Evolutionary conservation across 768 basidiomycete genomes (phyloP).

Genomic region (Russula compacta): DNA sequence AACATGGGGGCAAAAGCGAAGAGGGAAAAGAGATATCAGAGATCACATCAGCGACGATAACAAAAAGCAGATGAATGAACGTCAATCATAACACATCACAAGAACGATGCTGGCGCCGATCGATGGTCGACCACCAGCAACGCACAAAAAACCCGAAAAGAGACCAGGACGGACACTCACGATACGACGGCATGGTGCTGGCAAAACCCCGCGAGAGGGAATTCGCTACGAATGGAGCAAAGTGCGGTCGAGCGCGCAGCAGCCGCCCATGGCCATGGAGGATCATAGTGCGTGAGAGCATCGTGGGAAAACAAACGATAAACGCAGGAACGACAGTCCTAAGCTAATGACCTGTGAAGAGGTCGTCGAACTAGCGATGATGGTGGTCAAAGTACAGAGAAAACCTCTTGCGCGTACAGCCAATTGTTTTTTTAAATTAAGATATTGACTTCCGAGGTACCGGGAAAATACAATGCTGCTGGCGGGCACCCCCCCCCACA

Average conservation of each 20-base stretch:
- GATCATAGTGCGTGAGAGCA: slow-evolving; percentile 5
- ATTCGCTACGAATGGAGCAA: slow-evolving; percentile 1
- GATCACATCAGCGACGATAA: too few relatives aligned
- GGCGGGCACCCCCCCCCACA: too few relatives aligned
- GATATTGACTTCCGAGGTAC: slow-evolving; percentile 2
- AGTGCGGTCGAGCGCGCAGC: neutral
- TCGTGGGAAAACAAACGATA: slow-evolving; percentile 4
- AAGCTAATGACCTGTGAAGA: neutral
- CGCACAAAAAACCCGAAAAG: neutral
- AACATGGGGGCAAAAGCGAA: too few relatives aligned
- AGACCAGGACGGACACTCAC: slow-evolving; percentile 3
- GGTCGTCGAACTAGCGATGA: neutral
- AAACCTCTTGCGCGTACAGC: too few relatives aligned
- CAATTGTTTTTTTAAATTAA: neutral
- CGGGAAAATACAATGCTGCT: neutral
- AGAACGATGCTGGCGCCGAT: neutral
- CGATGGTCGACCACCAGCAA: neutral
- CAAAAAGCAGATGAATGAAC: too few relatives aligned
- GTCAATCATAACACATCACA: neutral
- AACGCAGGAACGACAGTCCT: neutral
- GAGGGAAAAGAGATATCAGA: too few relatives aligned
- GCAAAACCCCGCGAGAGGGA: slow-evolving; percentile 12
- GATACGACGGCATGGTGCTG: slow-evolving; percentile 7
- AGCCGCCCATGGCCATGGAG: slow-evolving; percentile 4
- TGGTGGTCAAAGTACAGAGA: neutral